Base-by-base conservation (phyloP, 768 basidiomycete genomes). In the Nevesoporus exiguus region DNA sequence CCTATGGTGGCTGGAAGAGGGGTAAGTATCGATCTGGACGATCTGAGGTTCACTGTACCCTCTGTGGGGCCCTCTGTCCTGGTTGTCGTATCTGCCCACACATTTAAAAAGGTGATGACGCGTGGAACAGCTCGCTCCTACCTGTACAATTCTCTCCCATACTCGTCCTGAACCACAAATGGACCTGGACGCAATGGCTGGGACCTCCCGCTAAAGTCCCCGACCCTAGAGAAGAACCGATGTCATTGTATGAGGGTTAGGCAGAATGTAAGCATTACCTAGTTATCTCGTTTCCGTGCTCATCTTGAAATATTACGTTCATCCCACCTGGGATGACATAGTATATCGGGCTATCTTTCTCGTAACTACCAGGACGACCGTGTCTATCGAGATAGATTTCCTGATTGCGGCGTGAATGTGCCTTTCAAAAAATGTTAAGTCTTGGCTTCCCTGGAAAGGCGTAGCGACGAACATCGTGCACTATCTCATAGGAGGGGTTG, bases 281-380 rank as follows among this genome's bases (percentile, higher is more conserved):
- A 3, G 80, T 79, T 24, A 86, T 80, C 61, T 84, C 83, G 51
- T 80, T 78, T 21, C 86, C 86, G 19, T 75, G 68, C 58, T 82
- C 80, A 61, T 88, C 86, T 65, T 84, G 77, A 60, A 89, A 87
- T 43, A 88, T 77, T 6, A 88, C 81, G 54, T 82, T 78, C 55
- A 81, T 72, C 21, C 84, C 86, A 17, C 75, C 76, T 34, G 87
- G 86, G 46, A 88, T 77, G 58, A 88, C 80, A 59, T 88, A 88
- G 64, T 75, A 76, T 72, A 74, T 59, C 66, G 80, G 56, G 57
- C 60, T 57, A 7, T 62, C 65, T 40, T 62, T 61, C 15, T 63
- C 47, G 56, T 65, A 41, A 40, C 62, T 49, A n/a, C 40, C 13
- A 11, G 55, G 7, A 42, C 56, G 60, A 52, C 54, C 49, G 46